Evolutionary conservation across 2,329 filamentous ascomycete genomes (phyloP).

Genomic region (Thelonectria blattea): DNA sequence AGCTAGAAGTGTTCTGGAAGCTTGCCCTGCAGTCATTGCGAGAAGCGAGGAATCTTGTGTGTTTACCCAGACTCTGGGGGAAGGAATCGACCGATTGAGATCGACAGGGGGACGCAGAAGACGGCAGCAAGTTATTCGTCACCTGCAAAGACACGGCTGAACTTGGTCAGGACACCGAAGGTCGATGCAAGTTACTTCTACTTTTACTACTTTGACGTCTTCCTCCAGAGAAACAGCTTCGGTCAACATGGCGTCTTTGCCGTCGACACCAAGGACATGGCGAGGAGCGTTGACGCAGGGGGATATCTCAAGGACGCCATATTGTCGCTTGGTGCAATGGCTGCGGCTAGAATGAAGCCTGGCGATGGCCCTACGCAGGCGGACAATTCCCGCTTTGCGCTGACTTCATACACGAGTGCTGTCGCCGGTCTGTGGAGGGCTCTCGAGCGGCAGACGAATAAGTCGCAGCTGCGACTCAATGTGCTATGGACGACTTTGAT

Average conservation of each 20-base stretch:
- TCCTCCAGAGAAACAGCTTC: slow-evolving; percentile 39
- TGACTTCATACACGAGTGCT: slow-evolving; percentile 38
- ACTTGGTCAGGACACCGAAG: slow-evolving; percentile 5
- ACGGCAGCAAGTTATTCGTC: background rate
- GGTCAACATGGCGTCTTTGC: slow-evolving; percentile 14
- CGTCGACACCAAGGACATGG: slow-evolving; percentile 31
- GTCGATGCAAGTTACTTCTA: slow-evolving; percentile 28
- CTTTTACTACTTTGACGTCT: slow-evolving; percentile 41
- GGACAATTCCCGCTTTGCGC: slow-evolving; percentile 20
- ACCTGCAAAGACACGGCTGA: background rate
- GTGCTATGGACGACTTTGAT: slow-evolving; percentile 45
- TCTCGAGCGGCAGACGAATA: slow-evolving; percentile 3
- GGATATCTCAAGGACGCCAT: slow-evolving; percentile 38
- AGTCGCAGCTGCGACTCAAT: slow-evolving; percentile 11
- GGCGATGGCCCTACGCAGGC: slow-evolving; percentile 2
- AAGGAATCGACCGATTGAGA: slow-evolving; percentile 22
- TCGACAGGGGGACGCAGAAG: slow-evolving; percentile 29
- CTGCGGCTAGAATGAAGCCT: slow-evolving; percentile 32
- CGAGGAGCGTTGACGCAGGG: slow-evolving; percentile 22
- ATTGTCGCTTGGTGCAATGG: slow-evolving; percentile 41
- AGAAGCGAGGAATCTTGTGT: slow-evolving; percentile 34
- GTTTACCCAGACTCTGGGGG: slow-evolving; percentile 20
- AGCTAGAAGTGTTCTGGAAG: slow-evolving; percentile 42
- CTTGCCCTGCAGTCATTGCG: slow-evolving; percentile 41
- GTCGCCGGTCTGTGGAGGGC: slow-evolving; percentile 33